A percentile compares a stretch with the other conserved stretches of the same genome.
These are phyloP conservation scores for Pyrenophora graminea DNA, from an alignment of 2,329 filamentous ascomycete genomes.

Conservation along the genomic window DNA sequence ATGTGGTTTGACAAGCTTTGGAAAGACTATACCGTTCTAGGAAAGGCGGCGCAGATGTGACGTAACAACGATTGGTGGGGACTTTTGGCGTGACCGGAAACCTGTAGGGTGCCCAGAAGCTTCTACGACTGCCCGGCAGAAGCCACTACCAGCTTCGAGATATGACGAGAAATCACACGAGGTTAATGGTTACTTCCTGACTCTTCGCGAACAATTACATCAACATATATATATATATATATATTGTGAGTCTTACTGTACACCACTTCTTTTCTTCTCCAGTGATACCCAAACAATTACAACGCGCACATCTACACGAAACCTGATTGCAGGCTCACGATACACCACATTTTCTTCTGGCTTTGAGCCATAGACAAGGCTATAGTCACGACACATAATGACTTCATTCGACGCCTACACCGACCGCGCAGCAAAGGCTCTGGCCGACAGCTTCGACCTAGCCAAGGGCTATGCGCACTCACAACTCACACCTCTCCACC, in stretches of 20 bases:
- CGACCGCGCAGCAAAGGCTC: constrained; percentile 85
- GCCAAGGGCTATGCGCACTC: constrained; percentile 90
- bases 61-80: constrained; percentile 16
- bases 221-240: constrained; percentile 27
- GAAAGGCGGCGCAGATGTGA: constrained; percentile 5
- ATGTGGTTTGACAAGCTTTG: constrained; percentile 3
- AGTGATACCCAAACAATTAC: constrained; percentile 22
- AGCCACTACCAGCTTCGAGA: constrained; percentile 25
- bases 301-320: constrained; percentile 15
- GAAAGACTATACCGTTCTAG: not conserved
- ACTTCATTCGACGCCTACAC: constrained; percentile 86
- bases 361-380: constrained; percentile 25
- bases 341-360: constrained; percentile 15
- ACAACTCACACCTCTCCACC: constrained; percentile 86
- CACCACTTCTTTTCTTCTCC: constrained; percentile 1
- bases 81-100: constrained; percentile 18
- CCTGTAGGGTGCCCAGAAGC: constrained; percentile 29
- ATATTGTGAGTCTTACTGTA: constrained; percentile 14
- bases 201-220: constrained; percentile 16
- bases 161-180: constrained; percentile 31
- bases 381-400: constrained; percentile 57
- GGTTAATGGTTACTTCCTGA: constrained; percentile 29
- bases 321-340: constrained; percentile 17
- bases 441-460: constrained; percentile 84
- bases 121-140: constrained; percentile 26